Evolutionary conservation across 768 basidiomycete genomes (phyloP), one percentile per base, ranked within the genome.

Genomic region (Neoboletus brunneissimus): DNA sequence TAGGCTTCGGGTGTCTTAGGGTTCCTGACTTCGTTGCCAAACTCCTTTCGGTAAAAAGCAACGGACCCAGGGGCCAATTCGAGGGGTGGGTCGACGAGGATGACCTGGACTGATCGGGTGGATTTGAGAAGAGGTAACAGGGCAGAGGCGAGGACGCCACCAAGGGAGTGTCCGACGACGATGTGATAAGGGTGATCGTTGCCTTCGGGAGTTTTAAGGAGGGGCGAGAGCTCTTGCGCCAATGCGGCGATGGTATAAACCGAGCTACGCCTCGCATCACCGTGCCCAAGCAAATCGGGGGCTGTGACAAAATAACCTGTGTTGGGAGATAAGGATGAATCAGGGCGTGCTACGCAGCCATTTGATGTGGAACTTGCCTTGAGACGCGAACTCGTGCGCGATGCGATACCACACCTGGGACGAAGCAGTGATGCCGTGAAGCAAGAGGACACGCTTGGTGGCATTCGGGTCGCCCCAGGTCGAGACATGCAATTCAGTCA

Each of bases 241-340:
- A 68, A 12, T 8, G 55, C 54, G 5, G 37, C 25, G 12, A 68
- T 29, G 38, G 64, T 58, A 42, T 59, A 66, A 16, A 55, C 54
- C 0, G 63, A 46, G 10, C 32, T 8, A 16, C 51, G 57, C 10
- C 38, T 43, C 12, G 59, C 53, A 16, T 20, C 25, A 1, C 59
- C 65, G 20, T 70, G 70, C 10, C 64, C 64, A 22, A 68, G 60
- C 3, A 64, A 31, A 41, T 64, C 64, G 5, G 68, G 68, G n/a
- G 66, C 68, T 0, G 31, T 55, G 38, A 68, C 66, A 20, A 61
- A 56, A 25, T 61, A 68, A 31, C 66, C 70, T 70, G 55, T 31
- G n/a, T 43, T 29, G 29, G 9, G 1, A 1, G 20, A n/a, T 31
- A 7, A 29, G 37, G 4, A 20, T 13, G 25, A 25, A 25, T 63